Base-by-base conservation (phyloP, 306 rosid species). In the Calophaca sinica region DNA sequence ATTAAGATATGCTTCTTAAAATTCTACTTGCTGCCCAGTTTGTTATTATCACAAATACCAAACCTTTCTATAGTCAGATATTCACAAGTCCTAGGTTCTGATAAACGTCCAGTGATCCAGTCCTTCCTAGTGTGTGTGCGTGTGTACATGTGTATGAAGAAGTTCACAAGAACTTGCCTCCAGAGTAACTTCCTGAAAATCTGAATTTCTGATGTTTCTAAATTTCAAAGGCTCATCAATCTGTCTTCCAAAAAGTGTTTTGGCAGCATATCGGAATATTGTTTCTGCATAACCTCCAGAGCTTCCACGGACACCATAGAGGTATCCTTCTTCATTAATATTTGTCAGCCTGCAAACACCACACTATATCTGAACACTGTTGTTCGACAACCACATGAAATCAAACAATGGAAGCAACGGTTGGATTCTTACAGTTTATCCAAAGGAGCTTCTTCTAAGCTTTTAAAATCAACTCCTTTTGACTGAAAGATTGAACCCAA, bases 281-380 rank as follows among this genome's bases (percentile, higher is more conserved):
- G 93, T 90, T 90, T 90, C 96, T 3, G 92, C 97, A 84, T 94
- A 94, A 73, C 97, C 97, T 52, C 98, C 96, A 60, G 96, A 91
- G 86, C 96, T 86, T 83, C 98, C 98, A 15, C 5, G 66, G 59
- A 91, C 98, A 67, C 98, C 97, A 68, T 87, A 87, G 20, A 91
- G 91, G 77, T 78, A 33, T 52, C 90, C 97, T 58, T 88, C 97
- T 61, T 86, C 93, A 53, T 82, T 84, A 73, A 88, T 79, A 82
- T 91, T 90, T 54, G 96, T 84, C 80, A 94, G 64, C 83, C 97
- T 94, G 89, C 79, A 69, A 60, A 74, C 73, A 80, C 51, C 75
- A 67, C 39, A 57, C 11, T 54, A 20, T 59, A 26, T 59, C 54
- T 70, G 51, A 71, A 52, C 61, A 54, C 48, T 28, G 32, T 48